phyloP scores from a whole-genome alignment of 2,329 filamentous ascomycete species.

The Tolypocladium amazonense region DNA sequence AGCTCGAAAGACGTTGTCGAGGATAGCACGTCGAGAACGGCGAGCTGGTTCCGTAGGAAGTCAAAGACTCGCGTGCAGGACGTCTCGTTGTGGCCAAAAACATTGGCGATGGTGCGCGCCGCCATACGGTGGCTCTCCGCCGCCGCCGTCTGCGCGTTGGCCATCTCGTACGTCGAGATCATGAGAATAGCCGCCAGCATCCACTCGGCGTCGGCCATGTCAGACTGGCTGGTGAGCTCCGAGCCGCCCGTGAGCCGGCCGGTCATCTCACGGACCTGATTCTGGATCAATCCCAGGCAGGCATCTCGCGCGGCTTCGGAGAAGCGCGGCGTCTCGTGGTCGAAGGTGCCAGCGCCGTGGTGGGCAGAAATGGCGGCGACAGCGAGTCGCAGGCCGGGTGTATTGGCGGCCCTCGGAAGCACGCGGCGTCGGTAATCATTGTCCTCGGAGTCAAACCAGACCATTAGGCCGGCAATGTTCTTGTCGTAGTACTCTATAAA shows the following conservation, averaged over 20 bases:
- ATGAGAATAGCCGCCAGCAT: constrained; percentile 19
- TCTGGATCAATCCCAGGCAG: constrained; percentile 13
- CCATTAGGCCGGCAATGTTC: constrained; percentile 18
- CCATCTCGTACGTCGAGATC: constrained; percentile 19
- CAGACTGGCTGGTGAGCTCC: constrained; percentile 10
- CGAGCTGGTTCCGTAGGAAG: constrained; percentile 17
- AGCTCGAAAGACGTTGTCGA: constrained; percentile 17
- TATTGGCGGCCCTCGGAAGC: constrained; percentile 13
- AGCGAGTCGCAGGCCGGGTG: constrained; percentile 16
- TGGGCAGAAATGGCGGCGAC: constrained; percentile 17
- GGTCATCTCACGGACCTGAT: constrained; percentile 14
- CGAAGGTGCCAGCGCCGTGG: constrained; percentile 13
- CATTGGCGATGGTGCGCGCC: constrained; percentile 16
- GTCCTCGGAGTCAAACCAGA: constrained; percentile 18
- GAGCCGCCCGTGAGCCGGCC: constrained; percentile 9
- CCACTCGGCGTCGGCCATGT: constrained; percentile 17
- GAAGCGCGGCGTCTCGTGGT: constrained; percentile 10
- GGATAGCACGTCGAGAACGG: constrained; percentile 15
- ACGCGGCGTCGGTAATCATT: constrained; percentile 17
- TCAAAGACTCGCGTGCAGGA: constrained; percentile 12
- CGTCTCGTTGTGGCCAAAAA: constrained; percentile 12
- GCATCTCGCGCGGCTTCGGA: constrained; percentile 16
- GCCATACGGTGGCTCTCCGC: constrained; percentile 17
- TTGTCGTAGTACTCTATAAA: constrained; percentile 19
- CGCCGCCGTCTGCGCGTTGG: constrained; percentile 11